Conservation (phyloP, 345 rosid species). For the Euclidium syriacum region DNA sequence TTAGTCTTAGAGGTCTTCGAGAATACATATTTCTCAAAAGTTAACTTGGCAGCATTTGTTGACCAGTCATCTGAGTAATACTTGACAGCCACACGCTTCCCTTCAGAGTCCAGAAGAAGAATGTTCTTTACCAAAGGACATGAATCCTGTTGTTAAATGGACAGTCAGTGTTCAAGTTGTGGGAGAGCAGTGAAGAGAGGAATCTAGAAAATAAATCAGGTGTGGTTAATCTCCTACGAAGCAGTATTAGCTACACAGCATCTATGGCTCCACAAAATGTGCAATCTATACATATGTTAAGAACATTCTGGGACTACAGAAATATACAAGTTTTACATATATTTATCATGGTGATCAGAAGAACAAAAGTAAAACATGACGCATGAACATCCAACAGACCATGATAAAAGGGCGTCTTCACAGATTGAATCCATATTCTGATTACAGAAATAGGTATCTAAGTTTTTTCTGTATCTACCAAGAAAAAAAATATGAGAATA, state of each 20-base stretch:
- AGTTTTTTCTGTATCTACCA: no score
- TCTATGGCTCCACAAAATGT: background rate
- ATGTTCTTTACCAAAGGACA: conserved; percentile 83
- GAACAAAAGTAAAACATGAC: no score
- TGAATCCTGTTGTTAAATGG: conserved; percentile 41
- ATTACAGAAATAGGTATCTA: no score
- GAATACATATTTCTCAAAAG: conserved; percentile 68
- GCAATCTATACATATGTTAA: no score
- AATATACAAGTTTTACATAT: no score
- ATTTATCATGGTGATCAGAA: no score
- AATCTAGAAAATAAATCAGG: background rate
- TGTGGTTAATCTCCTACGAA: background rate
- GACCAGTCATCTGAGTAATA: conserved; percentile 92
- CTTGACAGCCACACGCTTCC: conserved; percentile 85
- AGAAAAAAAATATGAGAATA: no score
- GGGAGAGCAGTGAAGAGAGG: background rate
- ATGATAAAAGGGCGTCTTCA: no score
- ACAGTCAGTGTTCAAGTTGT: background rate
- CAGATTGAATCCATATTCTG: no score
- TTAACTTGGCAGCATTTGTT: conserved; percentile 63
- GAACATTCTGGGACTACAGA: no score
- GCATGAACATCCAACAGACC: no score
- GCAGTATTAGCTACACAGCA: background rate
- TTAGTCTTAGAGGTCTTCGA: conserved; percentile 77
- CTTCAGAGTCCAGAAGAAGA: conserved; percentile 91